A percentile compares a stretch with the other conserved stretches of the same genome.
Evolutionary conservation across 2,329 filamentous ascomycete species (phyloP).

Genomic region (Microdochium trichocladiopsis): DNA sequence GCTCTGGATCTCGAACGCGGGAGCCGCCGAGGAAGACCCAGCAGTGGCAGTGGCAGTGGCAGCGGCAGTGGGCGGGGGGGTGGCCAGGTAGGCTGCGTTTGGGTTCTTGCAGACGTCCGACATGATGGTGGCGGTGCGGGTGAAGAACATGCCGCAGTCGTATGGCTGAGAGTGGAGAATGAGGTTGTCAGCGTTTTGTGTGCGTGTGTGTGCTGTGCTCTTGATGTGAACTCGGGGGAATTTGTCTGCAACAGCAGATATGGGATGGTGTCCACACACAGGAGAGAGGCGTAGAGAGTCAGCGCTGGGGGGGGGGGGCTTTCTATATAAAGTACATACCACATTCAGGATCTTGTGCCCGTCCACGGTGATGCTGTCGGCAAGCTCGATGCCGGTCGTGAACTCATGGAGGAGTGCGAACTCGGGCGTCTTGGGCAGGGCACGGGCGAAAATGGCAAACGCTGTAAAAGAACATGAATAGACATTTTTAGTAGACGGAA

Average conservation of each 20-base stretch:
- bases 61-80: too few relatives aligned
- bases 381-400: constrained; percentile 64
- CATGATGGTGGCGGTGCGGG: constrained; percentile 51
- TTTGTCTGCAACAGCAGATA: too few relatives aligned
- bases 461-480: constrained; percentile 35
- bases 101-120: constrained; percentile 70
- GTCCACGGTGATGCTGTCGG: constrained; percentile 82
- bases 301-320: constrained; percentile 1
- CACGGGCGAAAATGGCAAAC: constrained; percentile 75
- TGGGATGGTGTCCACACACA: too few relatives aligned
- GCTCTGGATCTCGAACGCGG: constrained; percentile 51
- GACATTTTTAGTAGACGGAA: too few relatives aligned
- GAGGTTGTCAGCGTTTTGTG: constrained; percentile 2
- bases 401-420: constrained; percentile 45
- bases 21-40: constrained; percentile 11
- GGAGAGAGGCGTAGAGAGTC: too few relatives aligned
- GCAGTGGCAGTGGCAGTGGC: too few relatives aligned
- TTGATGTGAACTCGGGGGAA: too few relatives aligned
- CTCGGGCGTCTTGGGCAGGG: constrained; percentile 49
- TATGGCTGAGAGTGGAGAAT: constrained; percentile 52
- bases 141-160: constrained; percentile 87
- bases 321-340: constrained; percentile 31
- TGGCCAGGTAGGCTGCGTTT: constrained; percentile 74
- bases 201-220: too few relatives aligned
- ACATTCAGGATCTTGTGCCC: constrained; percentile 92